These are phyloP conservation scores for Aquilaria sinensis DNA, from an alignment of 345 rosid species.

Conservation along the genomic window DNA sequence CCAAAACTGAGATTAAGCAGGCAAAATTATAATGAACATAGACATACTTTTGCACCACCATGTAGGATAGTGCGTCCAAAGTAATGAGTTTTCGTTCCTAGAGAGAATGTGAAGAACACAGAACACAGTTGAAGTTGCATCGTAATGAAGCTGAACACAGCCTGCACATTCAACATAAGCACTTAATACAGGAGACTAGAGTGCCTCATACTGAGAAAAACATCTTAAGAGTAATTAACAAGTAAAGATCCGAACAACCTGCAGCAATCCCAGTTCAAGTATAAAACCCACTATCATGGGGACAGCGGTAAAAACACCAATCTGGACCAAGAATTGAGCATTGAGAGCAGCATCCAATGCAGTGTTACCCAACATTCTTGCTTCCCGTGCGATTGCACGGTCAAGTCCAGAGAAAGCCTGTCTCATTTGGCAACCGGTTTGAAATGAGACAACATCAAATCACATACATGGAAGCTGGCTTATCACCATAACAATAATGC, in stretches of 20 bases:
- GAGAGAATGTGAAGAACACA: conserved; percentile 96
- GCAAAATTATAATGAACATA: background rate
- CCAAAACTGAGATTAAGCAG: background rate
- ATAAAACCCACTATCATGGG: conserved; percentile 99
- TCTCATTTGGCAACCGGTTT: conserved; percentile 14
- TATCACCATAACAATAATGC: conserved; percentile 2
- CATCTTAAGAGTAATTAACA: background rate
- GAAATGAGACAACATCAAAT: background rate
- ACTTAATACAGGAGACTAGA: background rate
- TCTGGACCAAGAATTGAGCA: conserved; percentile 96
- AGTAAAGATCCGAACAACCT: conserved; percentile 45
- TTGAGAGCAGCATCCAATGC: conserved; percentile 89
- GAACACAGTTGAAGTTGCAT: conserved; percentile 98
- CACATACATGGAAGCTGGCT: background rate
- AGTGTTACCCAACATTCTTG: conserved; percentile 59
- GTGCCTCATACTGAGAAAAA: conserved; percentile 1
- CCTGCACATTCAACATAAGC: conserved; percentile 40
- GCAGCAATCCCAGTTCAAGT: conserved; percentile 83
- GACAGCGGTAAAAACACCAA: conserved; percentile 95
- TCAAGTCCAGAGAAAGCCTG: conserved; percentile 99
- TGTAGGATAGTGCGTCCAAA: conserved; percentile 99
- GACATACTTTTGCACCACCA: conserved; percentile 91
- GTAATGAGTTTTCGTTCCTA: conserved; percentile 97
- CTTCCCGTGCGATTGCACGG: conserved; percentile 40
- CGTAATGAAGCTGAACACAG: conserved; percentile 90